phyloP scores from a whole-genome alignment of 345 rosid species.

The Pugionium dolabratum region DNA sequence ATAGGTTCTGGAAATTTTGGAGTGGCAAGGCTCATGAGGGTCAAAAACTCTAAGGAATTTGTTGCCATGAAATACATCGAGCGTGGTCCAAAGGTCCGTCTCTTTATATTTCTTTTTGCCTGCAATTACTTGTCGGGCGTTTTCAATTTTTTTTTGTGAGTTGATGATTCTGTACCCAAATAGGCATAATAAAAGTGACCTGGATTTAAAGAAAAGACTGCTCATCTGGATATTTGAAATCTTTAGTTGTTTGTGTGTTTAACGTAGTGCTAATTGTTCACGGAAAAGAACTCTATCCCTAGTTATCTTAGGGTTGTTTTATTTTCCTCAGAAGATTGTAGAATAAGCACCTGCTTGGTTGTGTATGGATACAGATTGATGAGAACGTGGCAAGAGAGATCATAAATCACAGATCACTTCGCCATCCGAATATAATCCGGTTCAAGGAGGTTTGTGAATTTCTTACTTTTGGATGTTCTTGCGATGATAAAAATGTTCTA shows the following conservation, averaged over 20 bases:
- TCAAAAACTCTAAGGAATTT: slow-evolving; percentile 72
- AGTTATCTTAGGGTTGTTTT: not conserved
- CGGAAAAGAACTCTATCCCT: not conserved
- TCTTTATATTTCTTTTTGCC: not conserved
- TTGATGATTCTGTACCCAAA: not conserved
- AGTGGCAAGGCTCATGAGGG: slow-evolving; percentile 84
- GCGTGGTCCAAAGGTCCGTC: slow-evolving; percentile 70
- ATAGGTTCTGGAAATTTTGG: slow-evolving; percentile 91
- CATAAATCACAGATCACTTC: slow-evolving; percentile 78
- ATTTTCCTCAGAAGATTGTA: not conserved
- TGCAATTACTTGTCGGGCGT: not conserved
- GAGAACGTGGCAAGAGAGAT: slow-evolving; percentile 90
- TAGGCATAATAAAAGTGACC: no score
- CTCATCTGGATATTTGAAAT: not conserved
- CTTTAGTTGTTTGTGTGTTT: not conserved
- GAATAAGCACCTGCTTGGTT: slow-evolving; percentile 10
- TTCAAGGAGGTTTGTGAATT: slow-evolving; percentile 66
- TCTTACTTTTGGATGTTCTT: not conserved
- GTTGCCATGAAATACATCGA: slow-evolving; percentile 96
- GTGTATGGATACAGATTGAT: slow-evolving; percentile 60
- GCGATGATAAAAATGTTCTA: not conserved
- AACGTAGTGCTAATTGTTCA: not conserved
- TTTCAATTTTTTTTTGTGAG: not conserved
- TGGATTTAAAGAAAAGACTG: not conserved
- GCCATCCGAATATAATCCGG: slow-evolving; percentile 89